A percentile compares a stretch with the other conserved stretches of the same genome.
Conservation (phyloP, 495 filamentous ascomycete genomes). For the Neohortaea acidophila region DNA sequence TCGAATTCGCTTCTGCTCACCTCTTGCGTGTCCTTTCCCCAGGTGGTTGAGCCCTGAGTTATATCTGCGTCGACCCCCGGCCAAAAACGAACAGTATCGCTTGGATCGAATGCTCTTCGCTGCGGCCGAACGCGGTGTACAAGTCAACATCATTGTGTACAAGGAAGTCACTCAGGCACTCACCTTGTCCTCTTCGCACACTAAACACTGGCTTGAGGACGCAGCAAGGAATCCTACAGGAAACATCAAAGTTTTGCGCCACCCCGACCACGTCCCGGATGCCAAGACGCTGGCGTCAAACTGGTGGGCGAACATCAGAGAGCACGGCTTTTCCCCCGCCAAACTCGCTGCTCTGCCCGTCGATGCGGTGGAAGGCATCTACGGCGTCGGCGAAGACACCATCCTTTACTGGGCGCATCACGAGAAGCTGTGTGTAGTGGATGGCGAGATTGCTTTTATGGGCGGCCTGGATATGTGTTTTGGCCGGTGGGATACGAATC, state of each 20-base stretch:
- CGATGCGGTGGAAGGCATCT: constrained; percentile 58
- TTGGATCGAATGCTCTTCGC: constrained; percentile 78
- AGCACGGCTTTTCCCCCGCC: constrained; percentile 36
- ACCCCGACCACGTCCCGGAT: constrained; percentile 78
- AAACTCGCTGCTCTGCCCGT: constrained; percentile 43
- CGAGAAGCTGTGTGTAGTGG: constrained; percentile 79
- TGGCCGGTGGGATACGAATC: constrained; percentile 46
- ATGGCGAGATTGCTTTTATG: constrained; percentile 77
- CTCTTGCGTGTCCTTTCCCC: too few species aligned
- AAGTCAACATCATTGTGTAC: constrained; percentile 83
- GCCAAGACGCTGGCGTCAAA: constrained; percentile 40
- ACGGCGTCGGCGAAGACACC: constrained; percentile 64
- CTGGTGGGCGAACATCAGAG: constrained; percentile 36
- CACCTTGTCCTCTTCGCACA: constrained; percentile 69
- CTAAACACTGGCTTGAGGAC: constrained; percentile 51
- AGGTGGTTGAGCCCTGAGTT: constrained; percentile 85
- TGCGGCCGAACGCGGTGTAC: constrained; percentile 76
- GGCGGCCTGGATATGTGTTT: constrained; percentile 60
- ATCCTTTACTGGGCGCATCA: constrained; percentile 94
- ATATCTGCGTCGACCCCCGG: constrained; percentile 74
- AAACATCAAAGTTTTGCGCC: constrained; percentile 83
- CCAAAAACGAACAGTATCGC: constrained; percentile 68
- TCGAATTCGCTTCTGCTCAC: too few species aligned
- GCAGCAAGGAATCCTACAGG: constrained; percentile 9
- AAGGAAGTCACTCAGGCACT: constrained; percentile 84